phyloP scores from a whole-genome alignment of 2,329 filamentous ascomycete species.

The Botrytis fabae region DNA sequence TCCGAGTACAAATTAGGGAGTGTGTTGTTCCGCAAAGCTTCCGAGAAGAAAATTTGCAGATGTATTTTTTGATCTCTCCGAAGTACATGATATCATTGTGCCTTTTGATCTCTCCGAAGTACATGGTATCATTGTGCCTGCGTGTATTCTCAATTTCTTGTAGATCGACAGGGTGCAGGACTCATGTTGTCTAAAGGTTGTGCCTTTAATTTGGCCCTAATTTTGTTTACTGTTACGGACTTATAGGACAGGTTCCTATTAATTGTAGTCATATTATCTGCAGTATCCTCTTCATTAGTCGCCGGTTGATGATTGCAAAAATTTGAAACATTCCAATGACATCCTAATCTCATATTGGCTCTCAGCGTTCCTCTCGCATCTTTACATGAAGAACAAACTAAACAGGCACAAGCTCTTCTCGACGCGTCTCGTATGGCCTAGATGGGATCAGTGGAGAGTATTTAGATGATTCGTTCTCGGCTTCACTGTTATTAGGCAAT shows the following conservation, averaged over 20 bases:
- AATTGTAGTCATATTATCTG: too few relatives aligned
- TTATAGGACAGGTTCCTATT: neutral
- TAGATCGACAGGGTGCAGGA: neutral
- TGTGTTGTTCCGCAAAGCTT: neutral
- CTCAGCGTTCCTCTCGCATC: neutral
- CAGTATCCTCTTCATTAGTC: neutral
- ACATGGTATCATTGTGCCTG: neutral
- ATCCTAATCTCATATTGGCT: too few relatives aligned
- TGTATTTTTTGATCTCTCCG: neutral
- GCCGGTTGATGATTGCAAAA: neutral
- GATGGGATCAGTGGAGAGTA: neutral
- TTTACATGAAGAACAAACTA: neutral
- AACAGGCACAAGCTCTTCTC: neutral
- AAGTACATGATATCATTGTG: neutral
- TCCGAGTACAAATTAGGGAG: neutral
- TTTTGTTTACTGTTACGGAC: neutral
- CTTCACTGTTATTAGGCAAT: neutral
- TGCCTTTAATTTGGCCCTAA: neutral
- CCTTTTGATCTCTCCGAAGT: neutral
- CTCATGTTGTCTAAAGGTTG: neutral
- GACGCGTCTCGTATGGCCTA: constrained; percentile 9
- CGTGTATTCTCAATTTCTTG: neutral
- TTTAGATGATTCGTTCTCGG: neutral
- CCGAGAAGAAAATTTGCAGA: neutral
- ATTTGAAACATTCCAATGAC: neutral